Evolutionary conservation across 2,329 filamentous ascomycete species (phyloP).

Genomic region (Ceratocystis harringtonii): DNA sequence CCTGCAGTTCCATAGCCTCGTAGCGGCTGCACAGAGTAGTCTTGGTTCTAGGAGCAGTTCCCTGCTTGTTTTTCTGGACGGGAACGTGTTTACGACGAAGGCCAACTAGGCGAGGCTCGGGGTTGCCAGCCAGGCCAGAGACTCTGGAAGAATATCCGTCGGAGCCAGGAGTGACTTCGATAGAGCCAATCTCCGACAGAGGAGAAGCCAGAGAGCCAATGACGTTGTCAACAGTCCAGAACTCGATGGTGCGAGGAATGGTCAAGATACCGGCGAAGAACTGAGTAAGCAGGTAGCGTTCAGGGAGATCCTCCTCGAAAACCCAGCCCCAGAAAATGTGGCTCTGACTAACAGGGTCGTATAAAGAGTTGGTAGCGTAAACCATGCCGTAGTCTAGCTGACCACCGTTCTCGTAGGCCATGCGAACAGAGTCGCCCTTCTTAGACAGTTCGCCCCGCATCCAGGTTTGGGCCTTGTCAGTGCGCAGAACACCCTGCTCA

Average conservation of each 20-base stretch:
- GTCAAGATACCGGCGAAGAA: conserved; percentile 13
- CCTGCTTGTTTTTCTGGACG: conserved; percentile 15
- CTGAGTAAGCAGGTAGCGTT: conserved; percentile 10
- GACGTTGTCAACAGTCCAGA: conserved; percentile 14
- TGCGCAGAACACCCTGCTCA: conserved; percentile 7
- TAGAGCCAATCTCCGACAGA: conserved; percentile 8
- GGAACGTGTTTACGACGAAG: conserved; percentile 13
- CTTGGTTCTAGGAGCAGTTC: conserved; percentile 5
- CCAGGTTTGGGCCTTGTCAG: conserved; percentile 13
- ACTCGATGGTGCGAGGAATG: conserved; percentile 10
- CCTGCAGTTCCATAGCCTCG: conserved; percentile 12
- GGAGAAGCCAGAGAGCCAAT: conserved; percentile 7
- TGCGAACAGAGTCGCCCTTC: conserved; percentile 7
- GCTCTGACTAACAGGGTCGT: conserved; percentile 15
- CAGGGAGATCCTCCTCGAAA: conserved; percentile 13
- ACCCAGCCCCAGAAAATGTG: conserved; percentile 11
- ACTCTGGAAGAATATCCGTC: conserved; percentile 4
- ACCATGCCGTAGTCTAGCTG: conserved; percentile 20
- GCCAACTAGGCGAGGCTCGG: conserved; percentile 7
- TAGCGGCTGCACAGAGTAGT: conserved; percentile 13
- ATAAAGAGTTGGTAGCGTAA: conserved; percentile 21
- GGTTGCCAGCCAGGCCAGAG: conserved; percentile 8
- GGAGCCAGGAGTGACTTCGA: conserved; percentile 9
- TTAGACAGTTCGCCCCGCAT: conserved; percentile 2
- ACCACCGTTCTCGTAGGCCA: conserved; percentile 10